Base-by-base conservation (phyloP, 345 rosid species). In the Euphorbia peplus region DNA sequence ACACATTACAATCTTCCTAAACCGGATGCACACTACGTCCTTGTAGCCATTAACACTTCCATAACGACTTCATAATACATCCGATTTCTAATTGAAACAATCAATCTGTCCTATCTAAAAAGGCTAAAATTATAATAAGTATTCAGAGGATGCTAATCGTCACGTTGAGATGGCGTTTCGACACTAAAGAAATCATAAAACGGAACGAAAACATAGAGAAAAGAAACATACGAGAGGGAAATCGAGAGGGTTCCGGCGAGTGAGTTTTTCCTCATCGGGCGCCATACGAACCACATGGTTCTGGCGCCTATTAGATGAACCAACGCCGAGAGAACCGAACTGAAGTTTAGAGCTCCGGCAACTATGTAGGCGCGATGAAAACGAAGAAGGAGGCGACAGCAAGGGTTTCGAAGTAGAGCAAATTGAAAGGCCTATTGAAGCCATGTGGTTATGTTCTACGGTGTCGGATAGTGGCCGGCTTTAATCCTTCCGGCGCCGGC, bases 231-330 rank as follows among this genome's bases (percentile, higher is more conserved):
- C 90, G 39, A 85, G 79, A 14, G 95, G 90, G 64, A 87, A 87
- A 79, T 88, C 91, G 35, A 88, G 87, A 71, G 88, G 89, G 51
- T 80, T 84, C 1, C 88, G 84, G 70, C 92, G 88, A 62, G 90
- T 87, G 66, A 84, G 69, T 76, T 83, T 85, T 76, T 87, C 92
- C 67, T 83, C 95, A 19, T 88, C 90, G 2, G 95, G 92, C 0
- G 97, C 97, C 95, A 86, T 83, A 76, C 88, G 68, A 28, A 83
- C 86, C 44, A 83, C 84, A 22, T 69, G 81, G 74, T 26, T 69
- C 64, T 69, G 71, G 42, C 26, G 67, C 29, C 78, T 68, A 32
- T 2, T 32, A 32, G 37, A 32, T 35, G 62, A 24, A 11, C 41
- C 12, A 44, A 64, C 54, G 63, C 63, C 26, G 39, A 67, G 72